Evolutionary conservation across 148 eudicot genomes (phyloP).

Genomic region (Rheum nobile): DNA sequence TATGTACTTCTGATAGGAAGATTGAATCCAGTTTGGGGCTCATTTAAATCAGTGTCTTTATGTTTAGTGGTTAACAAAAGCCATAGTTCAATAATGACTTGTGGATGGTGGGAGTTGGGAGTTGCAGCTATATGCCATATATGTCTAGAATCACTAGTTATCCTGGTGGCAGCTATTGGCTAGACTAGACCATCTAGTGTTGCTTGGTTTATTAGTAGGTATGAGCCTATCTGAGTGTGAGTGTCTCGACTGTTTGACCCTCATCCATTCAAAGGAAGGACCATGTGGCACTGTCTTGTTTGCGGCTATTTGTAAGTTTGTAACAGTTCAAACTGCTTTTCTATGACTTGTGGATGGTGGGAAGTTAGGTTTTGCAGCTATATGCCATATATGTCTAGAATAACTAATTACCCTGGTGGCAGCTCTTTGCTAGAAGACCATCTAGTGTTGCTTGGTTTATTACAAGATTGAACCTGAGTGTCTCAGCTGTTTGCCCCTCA

Average conservation of each 20-base stretch:
- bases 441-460: neutral
- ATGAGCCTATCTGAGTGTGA: no score
- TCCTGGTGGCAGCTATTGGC: neutral
- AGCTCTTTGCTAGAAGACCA: neutral
- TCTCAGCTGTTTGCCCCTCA: no score
- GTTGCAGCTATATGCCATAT: neutral
- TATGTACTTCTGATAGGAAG: neutral
- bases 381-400: neutral
- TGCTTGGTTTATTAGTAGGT: neutral
- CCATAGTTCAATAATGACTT: neutral
- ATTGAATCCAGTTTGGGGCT: neutral
- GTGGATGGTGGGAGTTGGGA: neutral
- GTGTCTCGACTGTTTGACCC: no score
- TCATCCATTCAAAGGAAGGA: neutral
- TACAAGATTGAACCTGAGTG: neutral
- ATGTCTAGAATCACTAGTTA: neutral
- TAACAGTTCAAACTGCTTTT: no score
- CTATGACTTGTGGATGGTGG: neutral
- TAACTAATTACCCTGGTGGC: neutral
- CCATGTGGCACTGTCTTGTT: neutral
- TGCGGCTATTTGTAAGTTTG: no score
- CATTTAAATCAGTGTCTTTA: neutral
- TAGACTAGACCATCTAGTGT: neutral
- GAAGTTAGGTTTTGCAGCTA: neutral
- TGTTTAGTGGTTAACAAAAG: neutral